Base-by-base conservation (phyloP, 768 basidiomycete species). In the Lactarius trivialis region DNA sequence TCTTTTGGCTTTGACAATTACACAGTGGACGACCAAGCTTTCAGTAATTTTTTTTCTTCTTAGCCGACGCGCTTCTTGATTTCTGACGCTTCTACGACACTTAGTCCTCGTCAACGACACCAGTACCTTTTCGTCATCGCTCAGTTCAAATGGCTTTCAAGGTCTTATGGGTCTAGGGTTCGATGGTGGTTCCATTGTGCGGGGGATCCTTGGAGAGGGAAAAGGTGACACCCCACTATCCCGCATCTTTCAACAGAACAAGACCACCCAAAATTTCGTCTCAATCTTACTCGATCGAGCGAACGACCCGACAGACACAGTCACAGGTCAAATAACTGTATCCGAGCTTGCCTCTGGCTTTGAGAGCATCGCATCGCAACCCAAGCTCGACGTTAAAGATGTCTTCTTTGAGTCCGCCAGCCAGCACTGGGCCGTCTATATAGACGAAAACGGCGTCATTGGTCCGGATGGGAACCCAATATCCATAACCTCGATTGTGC, bases 111-210 rank as follows among this genome's bases (percentile, higher is more conserved):
- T 89, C 36, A 68, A 76, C 2, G 78, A 89, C 67, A 82, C 84
- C 4, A 82, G 81, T 49, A 77, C 81, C 11, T 89, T 91, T 71
- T 82, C 86, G 5, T 72, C 79, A 17, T 73, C 88, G 67, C 83
- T 87, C 68, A 73, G 79, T 37, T 54, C 78, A 3, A 81, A 88
- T 69, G 86, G 84, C 0, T 87, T 83, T 66, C 80, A 85, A 60
- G 89, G 89, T 43, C 81, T 91, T 21, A 75, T 91, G 32, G 89
- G 89, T 26, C 80, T 91, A 19, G 89, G 89, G n/a, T 89, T 89
- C 33, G 88, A 88, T 74, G 72, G 80, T 28, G 87, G 85, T 50
- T 89, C 87, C 55, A 74, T 81, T 45, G 81, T 91, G 64, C 79
- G 77, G 60, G 77, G 83, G 63, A 83, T 82, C 58, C 70, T 89